Base-by-base conservation (phyloP, 768 basidiomycete species). In the Kwoniella sp. region DNA sequence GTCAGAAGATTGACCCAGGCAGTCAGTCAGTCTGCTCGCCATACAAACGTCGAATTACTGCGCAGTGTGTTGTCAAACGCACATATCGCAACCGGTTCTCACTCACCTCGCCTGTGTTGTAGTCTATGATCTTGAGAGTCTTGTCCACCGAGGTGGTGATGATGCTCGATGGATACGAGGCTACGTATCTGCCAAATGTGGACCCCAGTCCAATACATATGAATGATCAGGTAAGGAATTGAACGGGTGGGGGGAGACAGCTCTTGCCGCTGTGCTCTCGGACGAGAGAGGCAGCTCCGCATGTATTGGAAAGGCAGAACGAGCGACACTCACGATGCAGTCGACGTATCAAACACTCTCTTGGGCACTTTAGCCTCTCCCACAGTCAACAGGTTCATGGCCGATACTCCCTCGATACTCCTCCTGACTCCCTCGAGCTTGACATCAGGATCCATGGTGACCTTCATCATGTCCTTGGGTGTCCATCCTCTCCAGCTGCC, bases 81-180 rank as follows among this genome's bases (percentile, higher is more conserved):
- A n/a, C n/a, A n/a, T n/a, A n/a, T n/a, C n/a, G n/a, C n/a, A n/a
- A n/a, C n/a, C n/a, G n/a, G n/a, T n/a, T n/a, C n/a, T n/a, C n/a
- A 61, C 73, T 7, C 51, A 78, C 77, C 66, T 80, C 79, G 4
- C 75, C 76, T 0, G 73, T 66, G 2, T 25, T 31, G 29, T 73
- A 73, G 51, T 78, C 73, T 41, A 78, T 66, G 5, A 76, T 68
- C 56, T 70, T 72, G 34, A 80, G 61, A 7, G 72, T 67, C 71
- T 77, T 78, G 69, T 80, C 79, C 5, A 77, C 77, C 11, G 75
- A 77, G 0, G 75, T 72, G 4, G 72, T 71, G 22, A 80, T 34
- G 48, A 78, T 74, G 23, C 66, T 68, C 23, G 62, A 53, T 1
- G 57, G 55, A 30, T 69, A 72, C 4, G 48, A 31, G 4, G 73